Evolutionary conservation across 257 asterid species (phyloP).

Genomic region (Misopates orontium): DNA sequence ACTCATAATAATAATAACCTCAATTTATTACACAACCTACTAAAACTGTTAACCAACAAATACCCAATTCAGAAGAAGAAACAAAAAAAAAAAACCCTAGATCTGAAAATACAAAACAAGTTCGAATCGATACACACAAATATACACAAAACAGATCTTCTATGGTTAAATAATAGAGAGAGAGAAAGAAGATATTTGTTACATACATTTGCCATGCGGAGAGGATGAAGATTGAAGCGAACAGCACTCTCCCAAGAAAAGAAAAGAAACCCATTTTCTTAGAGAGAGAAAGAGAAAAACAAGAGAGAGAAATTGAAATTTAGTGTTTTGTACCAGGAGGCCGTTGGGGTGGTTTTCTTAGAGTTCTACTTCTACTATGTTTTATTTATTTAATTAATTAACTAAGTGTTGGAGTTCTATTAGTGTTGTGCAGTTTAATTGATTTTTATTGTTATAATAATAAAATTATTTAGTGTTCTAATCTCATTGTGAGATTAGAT

Average conservation of each 20-base stretch:
- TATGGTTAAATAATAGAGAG: conserved; percentile 14
- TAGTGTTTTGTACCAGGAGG: background rate
- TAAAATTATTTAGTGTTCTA: too few relatives aligned
- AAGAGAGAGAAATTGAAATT: background rate
- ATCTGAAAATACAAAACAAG: background rate
- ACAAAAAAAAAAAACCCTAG: conserved; percentile 2
- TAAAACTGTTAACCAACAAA: too few relatives aligned
- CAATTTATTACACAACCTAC: too few relatives aligned
- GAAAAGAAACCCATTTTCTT: conserved; percentile 78
- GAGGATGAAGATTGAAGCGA: conserved; percentile 90
- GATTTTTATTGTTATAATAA: too few relatives aligned
- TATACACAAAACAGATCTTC: conserved; percentile 44
- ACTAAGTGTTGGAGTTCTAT: too few relatives aligned
- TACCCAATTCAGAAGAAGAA: background rate
- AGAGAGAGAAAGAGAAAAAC: conserved; percentile 13
- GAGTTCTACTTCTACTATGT: too few relatives aligned
- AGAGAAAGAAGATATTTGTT: background rate
- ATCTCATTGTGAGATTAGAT: too few relatives aligned
- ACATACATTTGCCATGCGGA: conserved; percentile 98
- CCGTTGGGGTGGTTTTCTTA: too few relatives aligned
- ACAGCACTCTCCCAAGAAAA: conserved; percentile 79
- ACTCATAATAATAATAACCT: too few relatives aligned
- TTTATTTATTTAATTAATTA: too few relatives aligned
- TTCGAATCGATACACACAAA: background rate
- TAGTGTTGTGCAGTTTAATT: too few relatives aligned